Base-by-base conservation (phyloP, 305 asterid species). In the Fraxinus dipetala region DNA sequence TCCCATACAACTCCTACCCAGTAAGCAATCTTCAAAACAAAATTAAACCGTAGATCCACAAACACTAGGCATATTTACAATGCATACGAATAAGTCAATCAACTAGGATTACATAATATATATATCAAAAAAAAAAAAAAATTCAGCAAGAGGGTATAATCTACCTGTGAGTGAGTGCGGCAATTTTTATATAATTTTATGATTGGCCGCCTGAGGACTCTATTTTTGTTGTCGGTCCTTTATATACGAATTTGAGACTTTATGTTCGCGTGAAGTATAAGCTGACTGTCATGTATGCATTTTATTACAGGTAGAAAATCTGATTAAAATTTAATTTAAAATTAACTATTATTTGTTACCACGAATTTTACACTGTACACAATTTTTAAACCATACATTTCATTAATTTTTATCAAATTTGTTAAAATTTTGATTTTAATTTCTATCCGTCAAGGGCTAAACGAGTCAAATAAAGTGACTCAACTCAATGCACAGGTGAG, bases 31-130 rank as follows among this genome's bases (percentile, higher is more conserved):
- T 24, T 78, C 45, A 2, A 35, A 2, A 32, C 31, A 77, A 40
- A 51, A 65, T 69, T 40, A 86, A 84, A 78, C 83, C 89, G 87
- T 82, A 89, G 90, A 88, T 89, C 90, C 88, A 83, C 65, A 36
- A 69, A 76, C 24, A 75, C 43, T 1, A 56, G 2, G 18, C 72
- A 59, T 51, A 56, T 76, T 69, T 24, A 77, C 78, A 78, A n/a
- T 18, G 45, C 32, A 63, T 1, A 40, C 28, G 32, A 18, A 43
- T 43, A 63, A 78, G 74, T 85, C 84, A 82, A 74, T 78, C 18
- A 82, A 74, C 9, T 79, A 79, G 81, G 82, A 75, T 81, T 85
- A 51, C 16, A 63, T 63, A 22, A 61, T 54, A 81, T 30, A 74
- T 34, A 78, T 67, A 9, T 14, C 38, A 61, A 5, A 0, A 34